Base-by-base conservation (phyloP, 2,329 filamentous ascomycete genomes). In the Ophiostoma quercus region DNA sequence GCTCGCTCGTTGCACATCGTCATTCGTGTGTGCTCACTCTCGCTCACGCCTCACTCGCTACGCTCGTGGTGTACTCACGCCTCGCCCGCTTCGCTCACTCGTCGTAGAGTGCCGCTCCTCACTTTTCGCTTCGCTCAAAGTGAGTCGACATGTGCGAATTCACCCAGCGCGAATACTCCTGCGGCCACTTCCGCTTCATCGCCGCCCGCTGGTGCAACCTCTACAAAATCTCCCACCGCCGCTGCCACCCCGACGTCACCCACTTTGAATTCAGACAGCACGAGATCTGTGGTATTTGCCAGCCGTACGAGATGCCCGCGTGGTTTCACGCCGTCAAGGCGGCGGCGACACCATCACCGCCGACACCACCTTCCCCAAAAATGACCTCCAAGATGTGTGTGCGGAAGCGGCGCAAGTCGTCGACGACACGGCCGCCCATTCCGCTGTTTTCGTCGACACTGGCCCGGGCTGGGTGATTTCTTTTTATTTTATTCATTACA, bases 131-230 rank as follows among this genome's bases (percentile, higher is more conserved):
- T 12, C 47, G 47, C 19, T 22, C n/a, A n/a, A n/a, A n/a, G n/a
- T n/a, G n/a, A n/a, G n/a, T n/a, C n/a, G n/a, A n/a, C n/a, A 11
- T 84, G 82, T 84, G 82, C 78, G 83, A 84, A 76, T 84, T 83
- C 75, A 84, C 83, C 69, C 83, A 74, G 71, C 71, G 77, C 65
- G 77, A 78, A 67, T 78, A 78, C 72, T 74, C 74, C 7, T 78
- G 77, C 74, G 77, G 77, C 70, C 77, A 78, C 75, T 77, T 76
- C 74, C 77, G 76, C 68, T 78, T 77, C 75, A 78, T 78, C 69
- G 77, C 77, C 25, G 77, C 77, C 43, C 75, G 76, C 66, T 78
- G 77, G 77, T 78, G 77, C 75, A 74, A 74, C 14, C 73, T 74
- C 67, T 78, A 78, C 74, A 75, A 73, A 25, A 70, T 74, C 67